Percentiles rank a stretch among this genome's conserved stretches.
phyloP scores from a whole-genome alignment of 163 green algal genomes.

The Dunaliella salina region DNA sequence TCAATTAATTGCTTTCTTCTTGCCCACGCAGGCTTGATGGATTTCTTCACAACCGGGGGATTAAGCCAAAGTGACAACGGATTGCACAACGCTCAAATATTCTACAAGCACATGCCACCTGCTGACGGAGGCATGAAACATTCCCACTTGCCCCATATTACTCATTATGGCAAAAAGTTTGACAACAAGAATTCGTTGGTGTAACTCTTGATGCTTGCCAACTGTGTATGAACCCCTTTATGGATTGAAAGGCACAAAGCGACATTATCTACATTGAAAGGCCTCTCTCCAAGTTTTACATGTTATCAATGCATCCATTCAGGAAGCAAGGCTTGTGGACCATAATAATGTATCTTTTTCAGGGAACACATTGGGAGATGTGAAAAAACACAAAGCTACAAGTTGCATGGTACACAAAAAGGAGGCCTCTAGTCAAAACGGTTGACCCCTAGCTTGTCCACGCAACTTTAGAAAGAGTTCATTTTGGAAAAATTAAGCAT shows the following conservation, averaged over 20 bases:
- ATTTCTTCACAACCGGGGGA: slow-evolving; percentile 31
- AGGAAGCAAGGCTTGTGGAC: not conserved
- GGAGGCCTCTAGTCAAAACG: too few species aligned
- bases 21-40: slow-evolving; percentile 23
- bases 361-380: not conserved
- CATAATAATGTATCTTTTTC: not conserved
- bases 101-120: slow-evolving; percentile 16
- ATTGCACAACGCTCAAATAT: slow-evolving; percentile 31
- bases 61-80: slow-evolving; percentile 44
- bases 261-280: not conserved
- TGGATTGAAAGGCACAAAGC: not conserved
- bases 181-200: not conserved
- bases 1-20: too few species aligned
- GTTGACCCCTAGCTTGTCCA: too few species aligned
- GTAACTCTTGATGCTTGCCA: not conserved
- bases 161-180: slow-evolving; percentile 2
- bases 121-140: slow-evolving; percentile 18
- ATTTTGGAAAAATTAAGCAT: too few species aligned
- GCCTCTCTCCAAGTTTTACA: not conserved
- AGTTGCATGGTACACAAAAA: too few species aligned
- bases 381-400: too few species aligned
- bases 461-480: too few species aligned
- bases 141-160: not conserved
- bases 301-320: not conserved
- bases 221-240: not conserved